Evolutionary conservation across 805 yeast species (phyloP).

Genomic region (Pichia paraexigua): DNA sequence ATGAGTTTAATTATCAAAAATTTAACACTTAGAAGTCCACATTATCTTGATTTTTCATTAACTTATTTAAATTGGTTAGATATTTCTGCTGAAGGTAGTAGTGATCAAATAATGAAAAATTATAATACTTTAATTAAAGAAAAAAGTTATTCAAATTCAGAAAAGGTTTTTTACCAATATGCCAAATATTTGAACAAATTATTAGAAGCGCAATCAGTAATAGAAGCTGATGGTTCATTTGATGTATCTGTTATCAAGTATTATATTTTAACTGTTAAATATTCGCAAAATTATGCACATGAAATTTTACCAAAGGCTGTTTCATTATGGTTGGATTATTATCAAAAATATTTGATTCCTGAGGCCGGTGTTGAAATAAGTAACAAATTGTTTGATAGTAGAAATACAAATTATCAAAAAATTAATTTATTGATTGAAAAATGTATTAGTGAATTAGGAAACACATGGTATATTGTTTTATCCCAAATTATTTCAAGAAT

Average conservation of each 20-base stretch:
- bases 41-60: conserved; percentile 42
- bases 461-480: conserved; percentile 72
- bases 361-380: not conserved
- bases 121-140: conserved; percentile 48
- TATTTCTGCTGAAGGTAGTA: conserved; percentile 72
- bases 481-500: conserved; percentile 82
- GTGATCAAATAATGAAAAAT: conserved; percentile 62
- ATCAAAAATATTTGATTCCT: conserved; percentile 25
- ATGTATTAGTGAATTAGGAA: conserved; percentile 22
- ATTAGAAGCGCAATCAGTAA: conserved; percentile 49
- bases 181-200: conserved; percentile 76
- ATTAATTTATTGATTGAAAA: conserved; percentile 11
- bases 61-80: conserved; percentile 87
- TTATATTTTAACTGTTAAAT: conserved; percentile 51
- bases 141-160: conserved; percentile 36
- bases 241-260: conserved; percentile 48
- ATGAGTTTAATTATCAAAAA: conserved; percentile 35
- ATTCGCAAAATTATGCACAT: conserved; percentile 41
- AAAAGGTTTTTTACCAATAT: conserved; percentile 66
- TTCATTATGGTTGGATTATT: conserved; percentile 85
- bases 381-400: not conserved
- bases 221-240: conserved; percentile 37
- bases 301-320: conserved; percentile 88
- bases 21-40: conserved; percentile 15
- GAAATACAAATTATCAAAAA: conserved; percentile 5